Conservation (phyloP, 768 basidiomycete genomes). For the Lentinula boryana region DNA sequence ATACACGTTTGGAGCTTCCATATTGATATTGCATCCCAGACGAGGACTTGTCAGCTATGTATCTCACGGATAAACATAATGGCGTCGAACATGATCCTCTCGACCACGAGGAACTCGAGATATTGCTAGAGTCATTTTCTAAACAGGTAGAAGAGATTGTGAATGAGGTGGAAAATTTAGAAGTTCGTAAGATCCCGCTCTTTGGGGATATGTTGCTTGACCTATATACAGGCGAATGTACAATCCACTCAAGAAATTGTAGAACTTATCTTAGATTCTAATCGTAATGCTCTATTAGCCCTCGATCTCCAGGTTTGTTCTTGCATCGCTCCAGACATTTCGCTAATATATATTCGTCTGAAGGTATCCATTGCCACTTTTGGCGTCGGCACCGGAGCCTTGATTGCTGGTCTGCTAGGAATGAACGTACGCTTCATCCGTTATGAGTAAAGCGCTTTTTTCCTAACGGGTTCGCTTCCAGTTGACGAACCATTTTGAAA, state of each 20-base stretch:
- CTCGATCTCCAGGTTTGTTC: constrained; percentile 78
- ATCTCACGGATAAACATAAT: constrained; percentile 81
- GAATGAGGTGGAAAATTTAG: constrained; percentile 84
- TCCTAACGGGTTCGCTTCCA: constrained; percentile 17
- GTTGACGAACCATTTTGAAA: constrained; percentile 74
- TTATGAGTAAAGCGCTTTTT: neutral
- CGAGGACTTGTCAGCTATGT: constrained; percentile 94
- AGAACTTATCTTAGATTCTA: constrained; percentile 92
- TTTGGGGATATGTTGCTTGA: neutral
- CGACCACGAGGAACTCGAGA: constrained; percentile 92
- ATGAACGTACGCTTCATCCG: constrained; percentile 74
- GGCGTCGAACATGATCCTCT: constrained; percentile 50
- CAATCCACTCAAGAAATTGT: constrained; percentile 98
- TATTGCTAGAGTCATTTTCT: constrained; percentile 88
- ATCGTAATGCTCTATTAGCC: constrained; percentile 87
- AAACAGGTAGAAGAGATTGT: constrained; percentile 98
- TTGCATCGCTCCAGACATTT: neutral
- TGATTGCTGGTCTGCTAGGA: constrained; percentile 88
- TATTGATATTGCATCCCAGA: constrained; percentile 39
- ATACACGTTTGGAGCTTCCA: too few relatives aligned
- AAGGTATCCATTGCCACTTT: constrained; percentile 93
- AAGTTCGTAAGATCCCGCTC: constrained; percentile 36
- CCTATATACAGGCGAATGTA: constrained; percentile 65
- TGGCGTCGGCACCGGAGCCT: constrained; percentile 85
- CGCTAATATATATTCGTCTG: constrained; percentile 1